Evolutionary conservation across 2,329 filamentous ascomycete genomes (phyloP), one percentile per base, ranked within the genome.

Genomic region (Colletotrichum sp.): DNA sequence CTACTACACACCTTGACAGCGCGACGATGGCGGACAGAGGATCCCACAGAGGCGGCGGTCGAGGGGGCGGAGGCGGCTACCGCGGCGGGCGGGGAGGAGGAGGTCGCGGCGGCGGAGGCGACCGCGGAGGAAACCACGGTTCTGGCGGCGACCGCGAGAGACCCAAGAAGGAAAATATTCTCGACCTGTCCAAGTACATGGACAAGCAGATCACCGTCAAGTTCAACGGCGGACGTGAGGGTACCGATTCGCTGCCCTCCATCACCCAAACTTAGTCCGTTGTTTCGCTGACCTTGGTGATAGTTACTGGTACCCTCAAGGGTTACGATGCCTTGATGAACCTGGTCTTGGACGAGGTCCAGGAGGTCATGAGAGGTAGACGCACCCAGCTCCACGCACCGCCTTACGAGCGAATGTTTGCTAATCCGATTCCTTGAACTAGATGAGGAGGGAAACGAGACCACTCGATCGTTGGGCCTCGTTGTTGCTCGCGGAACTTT

Each of bases 251-350:
- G 3, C 32, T 28, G 10, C 26, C 15, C 28, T 18, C 30, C 15
- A n/a, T 3, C 8, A 55, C 12, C 12, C 34, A 7, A 34, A n/a
- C 59, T 18, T n/a, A n/a, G 18, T 16, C 32, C 16, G 15, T 8
- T 15, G 10, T 30, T 24, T 52, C 26, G 34, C 65, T 69, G 16
- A 70, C 39, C 59, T 36, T 10, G 39, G 21, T 82, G 12, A 30
- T 34, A 98, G 96, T 98, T 72, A 93, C 93, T 67, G 97, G 97
- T 69, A 95, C 92, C 2, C 89, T 99, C 57, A 99, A 99, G 86
- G 97, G 97, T 78, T 99, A 96, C 85, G 97, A 99, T 84, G 96
- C 97, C 81, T 90, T 99, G 77, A 99, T 99, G 96, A 99, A 99
- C 84, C 90, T 99, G 77, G 97, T 99, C 30, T 89, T 99, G 72